Percentiles rank a stretch among this genome's conserved stretches.
Evolutionary conservation across 2,329 filamentous ascomycete species (phyloP).

Genomic region (Drechslera avenae): DNA sequence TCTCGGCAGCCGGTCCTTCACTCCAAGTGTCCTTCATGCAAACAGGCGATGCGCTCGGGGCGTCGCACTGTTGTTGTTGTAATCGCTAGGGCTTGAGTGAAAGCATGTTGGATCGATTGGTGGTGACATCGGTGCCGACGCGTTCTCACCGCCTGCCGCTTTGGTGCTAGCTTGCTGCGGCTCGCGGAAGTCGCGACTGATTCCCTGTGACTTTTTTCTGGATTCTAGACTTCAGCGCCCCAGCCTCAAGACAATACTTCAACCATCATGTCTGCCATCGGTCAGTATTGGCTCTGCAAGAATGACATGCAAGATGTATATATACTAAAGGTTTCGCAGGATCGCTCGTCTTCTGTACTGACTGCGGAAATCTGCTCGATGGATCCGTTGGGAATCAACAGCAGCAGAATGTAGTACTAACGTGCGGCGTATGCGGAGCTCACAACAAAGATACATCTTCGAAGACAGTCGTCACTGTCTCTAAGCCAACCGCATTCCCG

Average conservation of each 20-base stretch:
- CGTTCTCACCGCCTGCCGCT: conserved; percentile 37
- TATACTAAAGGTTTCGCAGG: background rate
- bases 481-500: conserved; percentile 89
- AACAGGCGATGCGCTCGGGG: conserved; percentile 9
- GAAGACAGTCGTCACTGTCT: conserved; percentile 77
- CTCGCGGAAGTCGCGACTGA: conserved; percentile 22
- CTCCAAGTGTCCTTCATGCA: conserved; percentile 3
- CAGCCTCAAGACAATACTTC: conserved; percentile 1
- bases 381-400: conserved; percentile 73
- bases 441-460: conserved; percentile 57
- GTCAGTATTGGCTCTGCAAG: conserved; percentile 55
- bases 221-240: conserved; percentile 3
- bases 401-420: conserved; percentile 70
- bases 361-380: conserved; percentile 89
- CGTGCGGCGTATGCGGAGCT: conserved; percentile 84
- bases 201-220: conserved; percentile 30
- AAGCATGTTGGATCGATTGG: conserved; percentile 5
- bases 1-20: conserved; percentile 8
- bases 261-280: conserved; percentile 78
- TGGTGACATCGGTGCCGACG: conserved; percentile 15
- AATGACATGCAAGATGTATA: background rate
- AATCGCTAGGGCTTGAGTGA: conserved; percentile 1
- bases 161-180: conserved; percentile 20
- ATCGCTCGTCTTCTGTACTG: conserved; percentile 81
- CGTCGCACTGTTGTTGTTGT: background rate